Base-by-base conservation (phyloP, 306 rosid genomes). In the Acacia melanoxylon region DNA sequence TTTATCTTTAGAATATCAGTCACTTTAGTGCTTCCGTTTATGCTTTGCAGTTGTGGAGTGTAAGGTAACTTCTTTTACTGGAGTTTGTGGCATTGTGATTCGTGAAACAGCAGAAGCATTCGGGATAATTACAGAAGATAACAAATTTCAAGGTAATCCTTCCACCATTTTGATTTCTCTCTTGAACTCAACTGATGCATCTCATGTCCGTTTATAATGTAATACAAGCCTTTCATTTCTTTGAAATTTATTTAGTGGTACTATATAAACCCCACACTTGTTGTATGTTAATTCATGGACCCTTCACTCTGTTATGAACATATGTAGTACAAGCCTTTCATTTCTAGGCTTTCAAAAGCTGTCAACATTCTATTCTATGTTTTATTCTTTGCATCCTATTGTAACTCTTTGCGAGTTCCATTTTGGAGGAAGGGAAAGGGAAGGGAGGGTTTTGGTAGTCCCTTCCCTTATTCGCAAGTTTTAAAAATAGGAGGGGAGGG, bases 91-190 rank as follows among this genome's bases (percentile, higher is more conserved):
- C 41, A 89, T 93, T 79, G 85, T 95, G 92, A 92, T 93, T 78
- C 89, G 92, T 78, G 98, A 95, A 88, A 95, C 96, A 46, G 88
- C 94, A 17, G 97, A 95, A 89, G 83, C 91, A 3, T 93, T 93
- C 81, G 97, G 97, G 76, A 86, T 95, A 48, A 71, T 95, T 66
- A 91, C 96, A 7, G 86, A 88, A 83, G 89, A 91, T 77, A 74
- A 93, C 76, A 88, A 85, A 56, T 86, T 89, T 62, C 83, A 75
- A 83, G 98, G 99, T 95, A 88, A 74, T 71, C 77, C 48, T 72
- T 71, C 42, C 74, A 17, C 80, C 54, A 14, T 37, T 31, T 78
- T 61, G 52, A 74, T 8, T 15, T 63, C 20, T 29, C 69, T 63
- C 20, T 61, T 63, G 12, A 63, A 29, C 67, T 61, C 65, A 58